Evolutionary conservation across 306 rosid genomes (phyloP), one percentile per base, ranked within the genome.

Genomic region (Bauhinia variegata): DNA sequence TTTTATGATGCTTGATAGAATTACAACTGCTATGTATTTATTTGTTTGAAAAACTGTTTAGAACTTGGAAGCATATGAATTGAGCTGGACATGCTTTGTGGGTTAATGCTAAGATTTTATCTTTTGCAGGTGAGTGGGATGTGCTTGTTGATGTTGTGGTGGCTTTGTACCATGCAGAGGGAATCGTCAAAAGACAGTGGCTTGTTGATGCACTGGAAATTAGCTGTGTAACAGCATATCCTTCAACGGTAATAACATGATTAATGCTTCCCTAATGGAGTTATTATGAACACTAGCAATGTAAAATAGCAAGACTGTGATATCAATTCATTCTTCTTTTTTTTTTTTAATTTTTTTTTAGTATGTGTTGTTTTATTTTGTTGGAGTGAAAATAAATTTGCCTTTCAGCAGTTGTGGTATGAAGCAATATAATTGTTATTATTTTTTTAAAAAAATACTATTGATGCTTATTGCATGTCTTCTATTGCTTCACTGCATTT

Each of bases 161-260:
- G 41, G 95, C 89, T 78, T 75, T 93, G 79, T 83, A 88, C 62
- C 79, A 78, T 43, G 95, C 86, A 47, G 98, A 93, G 80, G 88
- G 81, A 74, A 83, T 83, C 69, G 60, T 86, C 74, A 87, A 76
- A 74, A 80, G 86, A 71, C 95, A 78, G 79, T 93, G 98, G 98
- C 85, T 89, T 63, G 73, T 84, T 74, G 96, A 88, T 68, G 88
- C 91, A 23, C 81, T 82, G n/a, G 97, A 88, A 84, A 83, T 83
- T 78, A 89, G 97, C 82, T 89, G 98, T 7, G 78, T 93, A 14
- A 86, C 97, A 23, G 67, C 74, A 59, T 80, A 83, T 80, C 98
- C 97, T 43, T 89, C 96, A 59, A 86, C 82, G 89, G 98, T 93
- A 88, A 63, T 64, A 53, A 10, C 38, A n/a, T 13, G 38, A 36